Evolutionary conservation across 2,329 filamentous ascomycete genomes (phyloP).

Genomic region (Arachnopeziza araneosa): DNA sequence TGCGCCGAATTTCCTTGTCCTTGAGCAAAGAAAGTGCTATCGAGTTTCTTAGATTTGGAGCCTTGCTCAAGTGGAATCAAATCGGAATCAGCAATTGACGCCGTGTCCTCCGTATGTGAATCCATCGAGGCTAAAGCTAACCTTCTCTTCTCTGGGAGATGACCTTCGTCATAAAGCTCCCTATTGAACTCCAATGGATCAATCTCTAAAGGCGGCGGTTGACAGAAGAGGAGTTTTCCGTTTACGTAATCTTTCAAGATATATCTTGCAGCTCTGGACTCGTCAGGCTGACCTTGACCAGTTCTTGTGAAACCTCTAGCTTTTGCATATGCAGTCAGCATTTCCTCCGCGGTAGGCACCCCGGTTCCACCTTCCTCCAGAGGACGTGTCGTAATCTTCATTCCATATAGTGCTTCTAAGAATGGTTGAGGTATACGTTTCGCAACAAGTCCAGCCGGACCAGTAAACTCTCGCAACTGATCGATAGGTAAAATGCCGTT

Average conservation of each 20-base stretch:
- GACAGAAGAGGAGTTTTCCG: constrained; percentile 87
- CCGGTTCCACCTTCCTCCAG: constrained; percentile 92
- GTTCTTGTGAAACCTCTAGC: constrained; percentile 88
- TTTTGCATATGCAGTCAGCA: constrained; percentile 79
- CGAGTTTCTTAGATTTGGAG: constrained; percentile 68
- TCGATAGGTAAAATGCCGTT: constrained; percentile 95
- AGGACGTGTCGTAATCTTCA: constrained; percentile 76
- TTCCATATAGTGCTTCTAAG: constrained; percentile 88
- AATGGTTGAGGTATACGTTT: constrained; percentile 81
- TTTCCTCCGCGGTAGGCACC: constrained; percentile 73
- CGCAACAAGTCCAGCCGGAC: constrained; percentile 77
- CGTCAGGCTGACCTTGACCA: constrained; percentile 85
- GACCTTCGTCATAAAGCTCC: constrained; percentile 77
- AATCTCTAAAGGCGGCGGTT: constrained; percentile 71
- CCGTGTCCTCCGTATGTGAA: constrained; percentile 31
- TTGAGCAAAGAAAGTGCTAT: constrained; percentile 82
- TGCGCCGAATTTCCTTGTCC: constrained; percentile 58
- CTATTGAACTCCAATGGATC: constrained; percentile 77
- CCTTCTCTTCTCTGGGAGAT: constrained; percentile 77
- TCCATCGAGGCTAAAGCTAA: constrained; percentile 49
- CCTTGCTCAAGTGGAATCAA: constrained; percentile 52
- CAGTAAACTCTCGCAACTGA: constrained; percentile 87
- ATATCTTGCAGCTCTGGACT: constrained; percentile 82
- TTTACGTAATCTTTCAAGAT: constrained; percentile 97
- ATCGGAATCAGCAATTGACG: constrained; percentile 41